These are phyloP conservation scores for Irpex sp. DNA, from an alignment of 1,284 basidiomycete species.

Conservation along the genomic window DNA sequence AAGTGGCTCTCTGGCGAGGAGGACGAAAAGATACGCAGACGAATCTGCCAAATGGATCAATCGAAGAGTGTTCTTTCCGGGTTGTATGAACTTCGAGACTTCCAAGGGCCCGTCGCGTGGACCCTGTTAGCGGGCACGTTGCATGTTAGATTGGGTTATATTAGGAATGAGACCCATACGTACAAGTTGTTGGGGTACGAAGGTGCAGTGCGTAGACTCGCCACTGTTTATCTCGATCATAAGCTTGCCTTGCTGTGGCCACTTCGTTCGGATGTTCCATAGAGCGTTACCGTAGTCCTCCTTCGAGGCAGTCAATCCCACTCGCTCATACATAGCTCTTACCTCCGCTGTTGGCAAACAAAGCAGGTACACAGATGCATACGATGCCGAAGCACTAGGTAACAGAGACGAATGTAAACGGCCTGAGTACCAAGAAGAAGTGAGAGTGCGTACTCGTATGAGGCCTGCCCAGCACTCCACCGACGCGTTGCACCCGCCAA, in stretches of 20 bases:
- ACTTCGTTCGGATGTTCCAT: background rate
- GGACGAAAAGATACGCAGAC: constrained; percentile 35
- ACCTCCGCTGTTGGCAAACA: constrained; percentile 32
- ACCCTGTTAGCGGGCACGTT: constrained; percentile 10
- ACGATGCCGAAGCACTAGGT: constrained; percentile 2
- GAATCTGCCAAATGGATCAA: constrained; percentile 41
- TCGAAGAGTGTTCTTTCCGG: constrained; percentile 38
- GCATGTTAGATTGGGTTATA: background rate
- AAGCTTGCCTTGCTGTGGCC: background rate
- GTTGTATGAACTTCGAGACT: constrained; percentile 32
- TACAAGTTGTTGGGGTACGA: background rate
- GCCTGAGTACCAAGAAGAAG: background rate
- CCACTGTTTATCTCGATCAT: background rate
- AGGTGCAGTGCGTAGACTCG: background rate
- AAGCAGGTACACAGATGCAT: constrained; percentile 34
- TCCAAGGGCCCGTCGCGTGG: constrained; percentile 28
- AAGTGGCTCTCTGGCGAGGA: constrained; percentile 16
- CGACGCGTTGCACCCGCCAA: background rate
- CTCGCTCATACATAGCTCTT: constrained; percentile 20
- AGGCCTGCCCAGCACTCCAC: background rate
- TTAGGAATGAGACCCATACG: background rate
- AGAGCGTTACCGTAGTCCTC: background rate
- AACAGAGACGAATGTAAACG: background rate
- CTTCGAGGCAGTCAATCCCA: constrained; percentile 8
- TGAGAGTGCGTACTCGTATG: background rate